Percentiles rank a stretch among this genome's conserved stretches.
phyloP scores from a whole-genome alignment of 2,329 filamentous ascomycete genomes.

The Westerdykella sp. region DNA sequence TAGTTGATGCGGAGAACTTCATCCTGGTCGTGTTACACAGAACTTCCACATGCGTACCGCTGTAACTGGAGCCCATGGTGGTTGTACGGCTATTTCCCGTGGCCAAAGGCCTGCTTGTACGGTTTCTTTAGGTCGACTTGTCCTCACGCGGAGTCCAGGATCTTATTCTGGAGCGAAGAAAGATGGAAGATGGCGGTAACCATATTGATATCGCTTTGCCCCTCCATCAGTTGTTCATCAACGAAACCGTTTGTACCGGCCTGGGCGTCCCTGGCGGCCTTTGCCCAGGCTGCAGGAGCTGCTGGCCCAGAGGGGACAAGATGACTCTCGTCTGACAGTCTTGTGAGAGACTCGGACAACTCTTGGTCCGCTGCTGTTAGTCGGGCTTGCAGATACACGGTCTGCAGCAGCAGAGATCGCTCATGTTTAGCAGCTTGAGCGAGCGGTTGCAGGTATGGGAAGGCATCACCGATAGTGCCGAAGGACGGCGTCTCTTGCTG shows the following conservation, averaged over 20 bases:
- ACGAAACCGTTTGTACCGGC: constrained; percentile 13
- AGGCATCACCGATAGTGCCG: constrained; percentile 17
- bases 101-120: no score
- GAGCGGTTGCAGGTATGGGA: constrained; percentile 29
- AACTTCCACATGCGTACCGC: no score
- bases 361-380: constrained; percentile 28
- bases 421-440: constrained; percentile 20
- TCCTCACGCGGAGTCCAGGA: constrained; percentile 11
- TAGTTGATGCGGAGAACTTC: not conserved
- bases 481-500: not conserved
- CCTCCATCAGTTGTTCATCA: constrained; percentile 15
- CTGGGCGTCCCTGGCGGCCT: constrained; percentile 18
- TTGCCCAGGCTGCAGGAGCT: constrained; percentile 22
- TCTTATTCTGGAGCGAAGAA: constrained; percentile 24
- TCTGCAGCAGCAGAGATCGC: constrained; percentile 29
- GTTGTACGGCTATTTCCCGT: no score
- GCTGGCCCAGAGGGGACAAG: constrained; percentile 30
- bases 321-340: constrained; percentile 36
- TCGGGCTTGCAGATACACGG: constrained; percentile 29
- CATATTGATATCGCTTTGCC: constrained; percentile 18
- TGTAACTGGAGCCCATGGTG: no score
- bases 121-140: no score
- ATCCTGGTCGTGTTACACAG: no score
- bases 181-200: constrained; percentile 24
- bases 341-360: constrained; percentile 21